Conservation (phyloP, 495 filamentous ascomycete species). For the Rusavskia elegans region DNA sequence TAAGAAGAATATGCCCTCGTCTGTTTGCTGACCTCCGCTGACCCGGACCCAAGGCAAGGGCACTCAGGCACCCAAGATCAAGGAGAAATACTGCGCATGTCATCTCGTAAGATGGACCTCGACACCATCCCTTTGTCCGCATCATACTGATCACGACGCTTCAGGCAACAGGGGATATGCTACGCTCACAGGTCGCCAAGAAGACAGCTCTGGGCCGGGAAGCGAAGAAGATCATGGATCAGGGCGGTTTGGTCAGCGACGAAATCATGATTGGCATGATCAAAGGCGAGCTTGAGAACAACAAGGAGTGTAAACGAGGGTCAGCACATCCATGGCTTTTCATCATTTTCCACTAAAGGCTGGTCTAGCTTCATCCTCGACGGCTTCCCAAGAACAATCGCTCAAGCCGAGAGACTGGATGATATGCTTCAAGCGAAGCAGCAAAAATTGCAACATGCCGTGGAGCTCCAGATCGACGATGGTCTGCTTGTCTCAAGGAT, state of each 20-base stretch:
- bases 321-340: slow-evolving; percentile 26
- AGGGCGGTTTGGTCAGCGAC: slow-evolving; percentile 91
- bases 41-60: slow-evolving; percentile 64
- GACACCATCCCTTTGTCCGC: not conserved
- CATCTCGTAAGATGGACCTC: slow-evolving; percentile 57
- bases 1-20: slow-evolving; percentile 28
- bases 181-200: slow-evolving; percentile 94
- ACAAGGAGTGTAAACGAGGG: slow-evolving; percentile 93
- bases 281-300: slow-evolving; percentile 85
- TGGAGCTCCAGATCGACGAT: slow-evolving; percentile 96
- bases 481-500: slow-evolving; percentile 84
- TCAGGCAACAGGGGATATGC: slow-evolving; percentile 97
- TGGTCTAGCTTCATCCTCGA: slow-evolving; percentile 83
- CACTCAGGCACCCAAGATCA: slow-evolving; percentile 93
- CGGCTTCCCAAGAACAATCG: slow-evolving; percentile 91
- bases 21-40: slow-evolving; percentile 5
- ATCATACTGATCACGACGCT: slow-evolving; percentile 5
- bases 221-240: slow-evolving; percentile 99
- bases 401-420: slow-evolving; percentile 88
- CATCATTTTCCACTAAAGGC: not conserved
- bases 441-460: slow-evolving; percentile 76
- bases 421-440: slow-evolving; percentile 61
- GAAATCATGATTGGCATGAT: slow-evolving; percentile 99
- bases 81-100: slow-evolving; percentile 92
- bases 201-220: slow-evolving; percentile 89